phyloP scores from a whole-genome alignment of 2,329 filamentous ascomycete genomes.

The Aspergillus pseudoterreus region DNA sequence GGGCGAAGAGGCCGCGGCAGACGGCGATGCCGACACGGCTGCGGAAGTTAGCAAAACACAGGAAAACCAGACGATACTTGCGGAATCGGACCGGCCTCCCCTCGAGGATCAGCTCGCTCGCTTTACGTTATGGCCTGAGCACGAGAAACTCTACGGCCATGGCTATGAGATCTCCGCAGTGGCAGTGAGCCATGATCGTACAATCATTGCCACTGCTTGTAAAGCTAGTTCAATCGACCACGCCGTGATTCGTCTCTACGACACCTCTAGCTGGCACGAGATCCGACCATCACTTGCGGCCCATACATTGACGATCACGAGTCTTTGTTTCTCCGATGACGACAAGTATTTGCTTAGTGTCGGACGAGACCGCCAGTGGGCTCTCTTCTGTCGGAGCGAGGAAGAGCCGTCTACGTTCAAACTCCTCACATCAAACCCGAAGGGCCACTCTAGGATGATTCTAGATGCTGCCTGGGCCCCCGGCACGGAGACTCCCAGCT shows the following conservation, averaged over 20 bases:
- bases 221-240: constrained; percentile 90
- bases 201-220: constrained; percentile 83
- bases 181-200: constrained; percentile 70
- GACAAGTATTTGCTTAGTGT: constrained; percentile 78
- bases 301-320: constrained; percentile 81
- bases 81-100: constrained; percentile 70
- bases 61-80: constrained; percentile 18
- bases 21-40: constrained; percentile 37
- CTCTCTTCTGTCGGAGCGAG: constrained; percentile 62
- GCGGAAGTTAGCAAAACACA: constrained; percentile 15
- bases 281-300: constrained; percentile 76
- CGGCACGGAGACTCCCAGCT: constrained; percentile 44
- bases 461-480: constrained; percentile 82
- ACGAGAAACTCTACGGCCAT: constrained; percentile 95
- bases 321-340: constrained; percentile 73
- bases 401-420: constrained; percentile 48
- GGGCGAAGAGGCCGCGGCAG: constrained; percentile 39
- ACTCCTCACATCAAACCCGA: constrained; percentile 64
- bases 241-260: constrained; percentile 87
- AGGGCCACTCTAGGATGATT: constrained; percentile 91
- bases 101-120: constrained; percentile 85
- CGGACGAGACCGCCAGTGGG: constrained; percentile 88
- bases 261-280: constrained; percentile 83
- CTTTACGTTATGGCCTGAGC: constrained; percentile 91
- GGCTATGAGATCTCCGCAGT: constrained; percentile 94